Evolutionary conservation across 768 basidiomycete genomes (phyloP).

Genomic region (Favolaschia claudopus): DNA sequence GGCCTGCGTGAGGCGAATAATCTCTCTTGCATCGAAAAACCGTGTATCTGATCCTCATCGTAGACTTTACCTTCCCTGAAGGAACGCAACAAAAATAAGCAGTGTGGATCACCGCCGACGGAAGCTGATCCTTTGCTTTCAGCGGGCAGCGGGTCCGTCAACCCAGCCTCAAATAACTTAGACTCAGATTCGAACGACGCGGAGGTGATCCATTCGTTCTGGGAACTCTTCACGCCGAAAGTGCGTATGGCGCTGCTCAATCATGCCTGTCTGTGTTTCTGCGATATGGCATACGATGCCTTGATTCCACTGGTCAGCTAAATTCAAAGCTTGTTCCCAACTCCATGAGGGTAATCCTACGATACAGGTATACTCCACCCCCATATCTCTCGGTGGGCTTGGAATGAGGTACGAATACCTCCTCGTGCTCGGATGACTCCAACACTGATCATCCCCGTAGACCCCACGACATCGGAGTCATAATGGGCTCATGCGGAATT

Average conservation of each 20-base stretch:
- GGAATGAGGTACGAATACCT: conserved; percentile 9
- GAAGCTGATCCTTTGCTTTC: conserved; percentile 19
- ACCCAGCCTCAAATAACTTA: no score
- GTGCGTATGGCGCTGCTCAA: conserved; percentile 11
- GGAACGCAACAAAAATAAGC: neutral
- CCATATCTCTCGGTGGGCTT: conserved; percentile 12
- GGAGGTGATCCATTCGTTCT: neutral
- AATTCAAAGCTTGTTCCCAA: neutral
- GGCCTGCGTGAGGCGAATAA: conserved; percentile 5
- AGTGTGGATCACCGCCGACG: neutral
- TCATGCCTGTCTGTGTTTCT: conserved; percentile 3
- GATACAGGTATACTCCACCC: conserved; percentile 15
- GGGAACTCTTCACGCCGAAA: conserved; percentile 9
- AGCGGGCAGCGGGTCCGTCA: neutral
- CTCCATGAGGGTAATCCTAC: neutral
- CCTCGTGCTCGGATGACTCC: no score
- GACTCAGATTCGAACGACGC: neutral
- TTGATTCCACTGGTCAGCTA: conserved; percentile 4
- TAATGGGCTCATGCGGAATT: conserved; percentile 56
- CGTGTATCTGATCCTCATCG: neutral
- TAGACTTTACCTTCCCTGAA: conserved; percentile 12
- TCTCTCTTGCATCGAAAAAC: no score
- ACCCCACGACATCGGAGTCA: conserved; percentile 48
- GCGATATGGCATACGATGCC: conserved; percentile 7
- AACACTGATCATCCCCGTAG: neutral